Evolutionary conservation across 192 early-diverging fungal species (phyloP).

Genomic region (Diversispora eburnea): DNA sequence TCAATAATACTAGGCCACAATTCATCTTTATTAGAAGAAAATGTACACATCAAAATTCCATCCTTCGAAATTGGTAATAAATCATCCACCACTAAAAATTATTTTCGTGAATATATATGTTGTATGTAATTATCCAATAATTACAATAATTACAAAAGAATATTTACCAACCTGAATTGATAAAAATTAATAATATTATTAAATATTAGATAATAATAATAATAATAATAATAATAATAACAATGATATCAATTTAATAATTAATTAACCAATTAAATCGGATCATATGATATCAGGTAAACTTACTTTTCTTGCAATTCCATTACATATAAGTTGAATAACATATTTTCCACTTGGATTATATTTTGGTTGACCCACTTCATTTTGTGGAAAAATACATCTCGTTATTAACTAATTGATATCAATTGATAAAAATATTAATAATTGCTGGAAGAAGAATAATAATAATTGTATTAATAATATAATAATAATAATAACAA

Average conservation of each 20-base stretch:
- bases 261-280: background rate
- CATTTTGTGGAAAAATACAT: slow-evolving; percentile 83
- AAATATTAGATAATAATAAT: too few relatives aligned
- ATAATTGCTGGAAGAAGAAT: background rate
- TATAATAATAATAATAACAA: background rate
- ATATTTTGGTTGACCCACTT: slow-evolving; percentile 65
- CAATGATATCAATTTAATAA: background rate
- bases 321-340: slow-evolving; percentile 82
- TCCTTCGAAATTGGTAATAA: slow-evolving; percentile 69
- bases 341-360: slow-evolving; percentile 90
- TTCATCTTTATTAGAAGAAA: slow-evolving; percentile 70
- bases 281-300: slow-evolving; percentile 3
- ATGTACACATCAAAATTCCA: slow-evolving; percentile 83
- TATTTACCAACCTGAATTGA: too few relatives aligned
- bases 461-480: background rate
- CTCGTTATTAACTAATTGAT: slow-evolving; percentile 65
- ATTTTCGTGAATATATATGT: background rate
- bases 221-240: background rate
- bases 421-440: background rate
- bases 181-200: too few relatives aligned
- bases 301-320: slow-evolving; percentile 73
- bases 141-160: too few relatives aligned
- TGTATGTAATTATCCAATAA: background rate
- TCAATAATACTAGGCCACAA: slow-evolving; percentile 85
- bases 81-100: slow-evolving; percentile 75